Percentiles rank a stretch among this genome's conserved stretches.
phyloP scores from a whole-genome alignment of 768 basidiomycete genomes.

The Filobasidium floriforme region DNA sequence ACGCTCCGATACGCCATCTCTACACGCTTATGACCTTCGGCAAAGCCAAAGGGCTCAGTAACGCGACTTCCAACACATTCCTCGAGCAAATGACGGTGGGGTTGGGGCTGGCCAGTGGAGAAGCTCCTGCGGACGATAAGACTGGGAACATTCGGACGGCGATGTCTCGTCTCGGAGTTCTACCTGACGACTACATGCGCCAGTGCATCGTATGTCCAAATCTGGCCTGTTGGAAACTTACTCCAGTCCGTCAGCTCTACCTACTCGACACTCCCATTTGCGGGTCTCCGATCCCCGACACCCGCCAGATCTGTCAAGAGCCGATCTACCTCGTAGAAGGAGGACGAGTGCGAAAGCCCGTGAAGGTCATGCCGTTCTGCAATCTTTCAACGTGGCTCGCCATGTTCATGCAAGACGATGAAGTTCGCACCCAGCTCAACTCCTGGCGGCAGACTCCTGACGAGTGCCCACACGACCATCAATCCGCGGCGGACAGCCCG shows the following conservation, averaged over 20 bases:
- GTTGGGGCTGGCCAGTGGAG: background rate
- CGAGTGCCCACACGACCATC: background rate
- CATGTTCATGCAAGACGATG: background rate
- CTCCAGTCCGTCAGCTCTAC: background rate
- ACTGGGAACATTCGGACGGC: background rate
- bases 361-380: constrained; percentile 1
- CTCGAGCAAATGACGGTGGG: constrained; percentile 2
- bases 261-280: background rate
- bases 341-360: background rate
- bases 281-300: background rate
- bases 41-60: constrained; percentile 1
- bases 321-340: background rate
- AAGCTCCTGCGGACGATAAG: background rate
- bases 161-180: constrained; percentile 1
- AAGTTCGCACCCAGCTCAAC: background rate
- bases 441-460: background rate
- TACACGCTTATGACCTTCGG: background rate
- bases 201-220: constrained; percentile 5
- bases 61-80: background rate
- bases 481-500: background rate
- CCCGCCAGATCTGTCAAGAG: background rate
- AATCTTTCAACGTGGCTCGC: background rate
- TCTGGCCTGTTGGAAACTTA: constrained; percentile 1
- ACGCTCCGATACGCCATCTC: background rate
- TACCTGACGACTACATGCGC: background rate